A percentile compares a stretch with the other conserved stretches of the same genome.
phyloP scores from a whole-genome alignment of 2,329 filamentous ascomycete species.

The Sporothrix humicola region DNA sequence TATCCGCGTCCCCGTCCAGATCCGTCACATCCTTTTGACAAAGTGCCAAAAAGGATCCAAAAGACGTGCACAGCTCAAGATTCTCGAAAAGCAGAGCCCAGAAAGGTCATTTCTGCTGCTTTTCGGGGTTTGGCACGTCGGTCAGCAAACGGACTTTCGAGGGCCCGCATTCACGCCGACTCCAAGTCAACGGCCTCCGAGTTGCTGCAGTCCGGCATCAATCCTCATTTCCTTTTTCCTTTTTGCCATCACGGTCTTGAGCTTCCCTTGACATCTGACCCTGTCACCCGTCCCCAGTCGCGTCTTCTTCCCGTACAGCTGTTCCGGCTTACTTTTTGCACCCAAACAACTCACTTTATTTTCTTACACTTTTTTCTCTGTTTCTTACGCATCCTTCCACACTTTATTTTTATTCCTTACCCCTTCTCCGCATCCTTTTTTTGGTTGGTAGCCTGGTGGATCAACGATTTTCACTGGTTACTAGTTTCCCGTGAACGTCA shows the following conservation, averaged over 20 bases:
- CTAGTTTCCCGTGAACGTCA: constrained; percentile 12
- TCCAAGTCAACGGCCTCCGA: neutral
- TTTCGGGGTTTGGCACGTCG: neutral
- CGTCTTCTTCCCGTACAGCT: neutral
- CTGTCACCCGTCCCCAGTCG: too few species aligned
- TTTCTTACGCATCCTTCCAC: neutral
- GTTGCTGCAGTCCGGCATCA: constrained; percentile 12
- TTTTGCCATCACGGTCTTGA: constrained; percentile 5
- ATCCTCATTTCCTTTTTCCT: neutral
- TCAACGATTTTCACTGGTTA: neutral
- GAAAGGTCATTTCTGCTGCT: neutral
- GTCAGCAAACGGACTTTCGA: neutral
- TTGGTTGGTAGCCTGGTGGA: constrained; percentile 25
- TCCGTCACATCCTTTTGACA: neutral
- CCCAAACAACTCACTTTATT: neutral
- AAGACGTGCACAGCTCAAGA: neutral
- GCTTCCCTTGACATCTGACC: neutral
- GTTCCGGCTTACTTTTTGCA: constrained; percentile 8
- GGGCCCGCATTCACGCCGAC: constrained; percentile 13
- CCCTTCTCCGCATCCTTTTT: constrained; percentile 1
- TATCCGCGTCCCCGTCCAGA: constrained; percentile 5
- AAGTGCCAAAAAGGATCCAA: constrained; percentile 3
- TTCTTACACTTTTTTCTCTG: neutral
- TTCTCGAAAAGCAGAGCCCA: neutral
- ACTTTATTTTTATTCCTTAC: neutral